Percentiles rank a stretch among this genome's conserved stretches.
phyloP scores from a whole-genome alignment of 2,329 filamentous ascomycete species.

The Fusarium musae region DNA sequence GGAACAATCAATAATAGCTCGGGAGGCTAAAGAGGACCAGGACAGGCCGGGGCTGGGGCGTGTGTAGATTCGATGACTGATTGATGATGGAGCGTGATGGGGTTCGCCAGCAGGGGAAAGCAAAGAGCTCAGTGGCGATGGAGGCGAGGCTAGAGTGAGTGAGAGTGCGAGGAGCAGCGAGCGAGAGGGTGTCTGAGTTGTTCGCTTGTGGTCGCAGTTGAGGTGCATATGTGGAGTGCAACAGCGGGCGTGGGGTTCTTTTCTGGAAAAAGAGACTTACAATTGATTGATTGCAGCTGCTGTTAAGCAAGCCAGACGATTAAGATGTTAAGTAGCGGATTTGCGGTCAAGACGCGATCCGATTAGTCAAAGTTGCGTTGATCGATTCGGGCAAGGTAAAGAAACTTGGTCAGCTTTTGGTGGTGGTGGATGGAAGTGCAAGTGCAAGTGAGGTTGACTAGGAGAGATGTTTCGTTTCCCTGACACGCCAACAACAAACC shows the following conservation, averaged over 20 bases:
- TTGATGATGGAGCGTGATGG: conserved; percentile 20
- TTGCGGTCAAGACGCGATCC: conserved; percentile 28
- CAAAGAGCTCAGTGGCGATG: conserved; percentile 11
- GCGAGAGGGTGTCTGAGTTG: conserved; percentile 49
- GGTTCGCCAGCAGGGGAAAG: conserved; percentile 32
- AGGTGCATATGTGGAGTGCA: conserved; percentile 47
- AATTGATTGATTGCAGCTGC: conserved; percentile 1
- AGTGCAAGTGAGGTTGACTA: conserved; percentile 1
- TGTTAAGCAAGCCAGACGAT: conserved; percentile 25
- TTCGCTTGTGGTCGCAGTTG: conserved; percentile 44
- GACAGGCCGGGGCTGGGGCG: conserved; percentile 21
- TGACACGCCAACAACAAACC: conserved; percentile 17
- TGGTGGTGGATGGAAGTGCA: not conserved
- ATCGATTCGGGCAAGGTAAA: conserved; percentile 4
- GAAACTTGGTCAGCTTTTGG: conserved; percentile 9
- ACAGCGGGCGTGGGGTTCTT: conserved; percentile 52
- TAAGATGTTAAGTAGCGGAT: conserved; percentile 13
- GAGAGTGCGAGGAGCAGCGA: conserved; percentile 20
- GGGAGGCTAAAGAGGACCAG: conserved; percentile 10
- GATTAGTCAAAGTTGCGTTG: not conserved
- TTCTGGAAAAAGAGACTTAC: conserved; percentile 43
- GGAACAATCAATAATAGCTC: conserved; percentile 12
- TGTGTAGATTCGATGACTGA: conserved; percentile 21
- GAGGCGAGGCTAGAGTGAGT: conserved; percentile 23
- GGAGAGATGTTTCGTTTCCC: conserved; percentile 23